These are phyloP conservation scores for Polychaeton citri DNA, from an alignment of 2,329 filamentous ascomycete species.

Conservation along the genomic window DNA sequence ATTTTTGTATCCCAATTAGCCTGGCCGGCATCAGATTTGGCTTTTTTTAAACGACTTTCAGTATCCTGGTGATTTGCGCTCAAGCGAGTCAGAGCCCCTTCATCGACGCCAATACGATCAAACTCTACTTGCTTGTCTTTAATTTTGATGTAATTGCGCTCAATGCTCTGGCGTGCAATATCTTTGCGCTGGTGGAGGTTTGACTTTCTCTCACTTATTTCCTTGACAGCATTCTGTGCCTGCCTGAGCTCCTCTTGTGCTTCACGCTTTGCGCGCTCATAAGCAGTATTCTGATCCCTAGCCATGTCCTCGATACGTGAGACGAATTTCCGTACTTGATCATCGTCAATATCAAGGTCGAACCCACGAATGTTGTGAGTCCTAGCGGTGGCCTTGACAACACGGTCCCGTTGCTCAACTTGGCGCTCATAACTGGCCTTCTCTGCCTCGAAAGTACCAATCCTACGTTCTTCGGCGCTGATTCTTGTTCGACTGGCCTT, in stretches of 20 bases:
- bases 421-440: constrained; percentile 79
- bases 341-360: constrained; percentile 63
- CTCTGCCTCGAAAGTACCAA: constrained; percentile 71
- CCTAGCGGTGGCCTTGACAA: constrained; percentile 67
- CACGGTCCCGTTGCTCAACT: constrained; percentile 52
- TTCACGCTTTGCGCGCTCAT: constrained; percentile 62
- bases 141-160: constrained; percentile 58
- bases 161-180: constrained; percentile 58
- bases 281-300: constrained; percentile 62
- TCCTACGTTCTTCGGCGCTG: constrained; percentile 42
- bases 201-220: constrained; percentile 61
- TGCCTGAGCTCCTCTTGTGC: constrained; percentile 60
- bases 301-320: constrained; percentile 61
- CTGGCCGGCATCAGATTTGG: constrained; percentile 48
- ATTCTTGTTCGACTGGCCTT: constrained; percentile 30
- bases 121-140: constrained; percentile 53
- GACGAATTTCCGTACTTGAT: constrained; percentile 62
- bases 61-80: constrained; percentile 62
- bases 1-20: constrained; percentile 61
- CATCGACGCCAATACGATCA: constrained; percentile 66
- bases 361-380: constrained; percentile 72
- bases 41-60: constrained; percentile 46
- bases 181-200: constrained; percentile 61
- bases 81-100: constrained; percentile 66
- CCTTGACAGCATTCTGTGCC: constrained; percentile 58